Evolutionary conservation across 805 yeast species (phyloP).

Genomic region (Scheffersomyces lignosus): DNA sequence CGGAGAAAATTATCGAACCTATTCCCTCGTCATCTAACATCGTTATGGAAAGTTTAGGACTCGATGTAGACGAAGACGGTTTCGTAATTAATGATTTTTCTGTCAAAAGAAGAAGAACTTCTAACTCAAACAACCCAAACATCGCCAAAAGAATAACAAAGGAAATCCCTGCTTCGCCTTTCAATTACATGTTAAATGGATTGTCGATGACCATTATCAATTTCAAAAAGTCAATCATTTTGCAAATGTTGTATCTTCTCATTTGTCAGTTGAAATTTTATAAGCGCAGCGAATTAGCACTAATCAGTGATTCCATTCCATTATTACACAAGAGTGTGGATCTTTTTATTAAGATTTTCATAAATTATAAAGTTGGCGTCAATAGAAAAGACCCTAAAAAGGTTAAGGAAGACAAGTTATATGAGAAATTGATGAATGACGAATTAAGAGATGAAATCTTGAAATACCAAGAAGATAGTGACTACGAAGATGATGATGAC

Average conservation of each 20-base stretch:
- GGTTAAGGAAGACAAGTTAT: conserved; percentile 36
- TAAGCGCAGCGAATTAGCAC: conserved; percentile 23
- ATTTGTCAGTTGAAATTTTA: conserved; percentile 39
- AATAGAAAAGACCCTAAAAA: conserved; percentile 17
- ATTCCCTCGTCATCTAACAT: conserved; percentile 12
- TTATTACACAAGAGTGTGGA: conserved; percentile 27
- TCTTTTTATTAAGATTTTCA: conserved; percentile 36
- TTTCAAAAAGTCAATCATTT: conserved; percentile 40
- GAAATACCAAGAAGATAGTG: conserved; percentile 24
- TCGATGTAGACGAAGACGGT: conserved; percentile 47
- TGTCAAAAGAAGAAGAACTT: conserved; percentile 32
- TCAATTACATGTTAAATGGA: conserved; percentile 42
- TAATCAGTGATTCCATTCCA: conserved; percentile 16
- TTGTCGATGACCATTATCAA: conserved; percentile 44
- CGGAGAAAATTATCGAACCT: conserved; percentile 7
- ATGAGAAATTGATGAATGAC: conserved; percentile 37
- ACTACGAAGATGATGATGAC: conserved; percentile 30
- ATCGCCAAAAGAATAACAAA: conserved; percentile 16
- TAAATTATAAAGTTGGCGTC: conserved; percentile 35
- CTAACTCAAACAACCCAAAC: conserved; percentile 2
- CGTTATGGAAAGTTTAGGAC: conserved; percentile 37
- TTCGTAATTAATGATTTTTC: conserved; percentile 45
- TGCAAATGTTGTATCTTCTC: conserved; percentile 43
- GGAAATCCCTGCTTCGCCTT: conserved; percentile 39
- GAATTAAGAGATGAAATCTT: conserved; percentile 39